Conservation (phyloP, 192 early-diverging fungal genomes). For the Umbelopsis sp. region DNA sequence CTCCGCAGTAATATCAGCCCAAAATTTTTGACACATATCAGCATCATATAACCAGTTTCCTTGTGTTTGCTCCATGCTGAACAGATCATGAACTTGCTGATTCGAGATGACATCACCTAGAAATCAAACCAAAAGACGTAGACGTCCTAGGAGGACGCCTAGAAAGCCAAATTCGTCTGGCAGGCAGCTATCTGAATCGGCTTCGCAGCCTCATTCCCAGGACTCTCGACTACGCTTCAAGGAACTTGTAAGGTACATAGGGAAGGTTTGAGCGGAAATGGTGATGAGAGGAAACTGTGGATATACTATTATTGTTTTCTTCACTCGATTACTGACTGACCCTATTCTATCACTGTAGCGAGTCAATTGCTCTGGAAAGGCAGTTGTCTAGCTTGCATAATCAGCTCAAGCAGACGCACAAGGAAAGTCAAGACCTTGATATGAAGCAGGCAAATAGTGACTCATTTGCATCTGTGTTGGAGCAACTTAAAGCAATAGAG, state of each 20-base stretch:
- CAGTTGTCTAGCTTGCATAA: constrained; percentile 37
- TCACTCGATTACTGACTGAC: not conserved
- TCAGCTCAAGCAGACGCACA: constrained; percentile 33
- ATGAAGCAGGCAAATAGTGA: constrained; percentile 24
- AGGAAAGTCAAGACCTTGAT: constrained; percentile 32
- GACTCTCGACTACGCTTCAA: constrained; percentile 24
- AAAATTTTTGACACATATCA: not conserved
- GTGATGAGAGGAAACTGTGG: not conserved
- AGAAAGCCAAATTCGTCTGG: not conserved
- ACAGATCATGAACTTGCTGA: constrained; percentile 10
- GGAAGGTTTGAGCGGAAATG: too few species aligned
- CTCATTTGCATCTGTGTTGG: not conserved
- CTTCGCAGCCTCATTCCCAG: constrained; percentile 15
- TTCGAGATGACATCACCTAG: constrained; percentile 17
- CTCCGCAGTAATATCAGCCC: not conserved
- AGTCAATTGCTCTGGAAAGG: constrained; percentile 41
- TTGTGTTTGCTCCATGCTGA: not conserved
- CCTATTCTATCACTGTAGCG: constrained; percentile 18
- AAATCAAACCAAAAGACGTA: constrained; percentile 15
- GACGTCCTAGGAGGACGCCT: not conserved
- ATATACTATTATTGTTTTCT: not conserved
- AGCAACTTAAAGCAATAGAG: constrained; percentile 33
- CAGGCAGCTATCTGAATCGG: not conserved
- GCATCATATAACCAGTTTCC: not conserved
- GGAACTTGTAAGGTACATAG: constrained; percentile 30